Evolutionary conservation across 495 filamentous ascomycete species (phyloP), one percentile per base, ranked within the genome.

Genomic region (Massariosphaeria phaeospora): DNA sequence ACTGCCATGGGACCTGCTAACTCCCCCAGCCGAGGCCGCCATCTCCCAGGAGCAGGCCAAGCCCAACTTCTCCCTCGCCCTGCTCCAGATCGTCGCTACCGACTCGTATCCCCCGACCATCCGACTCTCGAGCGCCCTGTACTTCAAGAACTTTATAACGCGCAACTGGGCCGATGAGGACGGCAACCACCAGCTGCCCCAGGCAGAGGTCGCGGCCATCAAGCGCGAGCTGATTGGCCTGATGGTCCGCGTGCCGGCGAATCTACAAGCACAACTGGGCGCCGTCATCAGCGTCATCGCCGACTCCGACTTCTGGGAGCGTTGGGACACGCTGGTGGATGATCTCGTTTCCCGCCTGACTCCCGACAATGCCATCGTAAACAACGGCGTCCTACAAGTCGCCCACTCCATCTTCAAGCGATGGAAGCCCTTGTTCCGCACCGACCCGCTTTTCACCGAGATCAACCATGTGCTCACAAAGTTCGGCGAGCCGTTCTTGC

Each of bases 131-230:
- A 86, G 86, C 63, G 89, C 93, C 24, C 76, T 99, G 40, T 94
- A 83, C 74, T 97, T 99, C 79, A 99, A 99, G 73, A 99, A 99
- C 72, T 91, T 91, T 67, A 89, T 99, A 63, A 86, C 84, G 71
- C 79, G 85, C 59, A 93, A 88, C 76, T 97, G 89, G 81, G 84
- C 84, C 20, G 89, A 97, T 69, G 91, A 95, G 65, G 88, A 96
- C 65, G 89, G 94, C 63, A 84, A 82, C 64, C 86, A 97, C 77
- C 91, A 87, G 71, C 79, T 99, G 13, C 82, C 84, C 3, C 66
- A 73, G 52, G 76, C 84, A 29, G 93, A 96, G 69, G 91, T 97
- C 38, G 69, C 70, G 6, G 86, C 87, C 23, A 94, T 99, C 72
- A 99, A 99, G 72, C 79, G 76, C 52, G 91, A 96, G 71, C 79